These are phyloP conservation scores for Populus tomentosa DNA, from an alignment of 441 rosid species.

Conservation along the genomic window DNA sequence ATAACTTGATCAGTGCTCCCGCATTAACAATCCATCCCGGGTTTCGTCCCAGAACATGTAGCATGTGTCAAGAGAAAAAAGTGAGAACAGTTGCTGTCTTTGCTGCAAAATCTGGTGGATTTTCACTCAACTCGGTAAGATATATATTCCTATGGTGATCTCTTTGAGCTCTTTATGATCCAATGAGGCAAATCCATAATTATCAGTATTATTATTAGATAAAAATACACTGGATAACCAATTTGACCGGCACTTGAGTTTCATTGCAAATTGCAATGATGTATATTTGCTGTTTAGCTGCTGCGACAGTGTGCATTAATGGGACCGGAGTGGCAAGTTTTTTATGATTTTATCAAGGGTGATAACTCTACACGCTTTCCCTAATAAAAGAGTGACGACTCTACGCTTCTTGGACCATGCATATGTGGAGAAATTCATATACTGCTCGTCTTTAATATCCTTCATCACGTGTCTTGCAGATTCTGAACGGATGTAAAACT, in stretches of 20 bases:
- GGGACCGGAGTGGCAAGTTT: too few relatives aligned
- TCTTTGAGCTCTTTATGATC: neutral
- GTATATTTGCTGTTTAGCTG: too few relatives aligned
- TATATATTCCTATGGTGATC: neutral
- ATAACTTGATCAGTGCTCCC: neutral
- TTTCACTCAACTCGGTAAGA: constrained; percentile 48
- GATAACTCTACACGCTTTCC: too few relatives aligned
- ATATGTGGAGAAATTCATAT: too few relatives aligned
- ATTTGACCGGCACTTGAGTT: too few relatives aligned
- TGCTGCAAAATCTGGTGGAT: constrained; percentile 44
- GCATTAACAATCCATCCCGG: neutral
- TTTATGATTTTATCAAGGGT: too few relatives aligned
- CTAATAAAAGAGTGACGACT: too few relatives aligned
- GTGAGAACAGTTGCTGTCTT: constrained; percentile 20
- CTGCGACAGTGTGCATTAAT: too few relatives aligned
- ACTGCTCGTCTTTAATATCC: neutral
- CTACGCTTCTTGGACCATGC: too few relatives aligned
- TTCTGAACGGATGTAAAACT: constrained; percentile 47
- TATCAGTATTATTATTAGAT: too few relatives aligned
- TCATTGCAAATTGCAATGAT: too few relatives aligned
- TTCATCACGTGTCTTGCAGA: constrained; percentile 27
- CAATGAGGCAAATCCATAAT: neutral
- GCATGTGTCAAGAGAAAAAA: neutral
- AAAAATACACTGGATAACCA: too few relatives aligned
- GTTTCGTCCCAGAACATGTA: neutral